Evolutionary conservation across 768 basidiomycete species (phyloP).

Genomic region (Auricularia sp.): DNA sequence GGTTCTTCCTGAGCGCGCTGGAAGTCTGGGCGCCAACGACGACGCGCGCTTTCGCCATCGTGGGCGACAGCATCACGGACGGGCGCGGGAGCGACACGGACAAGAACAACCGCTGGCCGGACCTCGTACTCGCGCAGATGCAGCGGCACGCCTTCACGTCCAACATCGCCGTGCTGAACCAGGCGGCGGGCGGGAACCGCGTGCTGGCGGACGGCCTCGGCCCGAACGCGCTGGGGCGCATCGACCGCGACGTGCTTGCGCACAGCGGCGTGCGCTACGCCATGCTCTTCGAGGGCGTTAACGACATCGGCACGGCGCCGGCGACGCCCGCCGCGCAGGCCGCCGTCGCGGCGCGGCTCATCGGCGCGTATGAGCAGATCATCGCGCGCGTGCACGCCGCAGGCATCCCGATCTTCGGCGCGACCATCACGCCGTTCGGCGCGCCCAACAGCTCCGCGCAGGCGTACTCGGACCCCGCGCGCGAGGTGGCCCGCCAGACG

Average conservation of each 20-base stretch:
- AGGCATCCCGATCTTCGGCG: conserved; percentile 36
- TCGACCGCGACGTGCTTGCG: conserved; percentile 41
- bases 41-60: conserved; percentile 27
- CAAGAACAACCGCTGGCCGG: conserved; percentile 43
- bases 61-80: conserved; percentile 46
- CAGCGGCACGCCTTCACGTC: conserved; percentile 24
- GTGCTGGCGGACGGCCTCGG: conserved; percentile 40
- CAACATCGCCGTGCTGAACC: conserved; percentile 35
- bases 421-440: conserved; percentile 42
- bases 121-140: conserved; percentile 34
- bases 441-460: conserved; percentile 22
- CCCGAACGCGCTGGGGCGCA: conserved; percentile 35
- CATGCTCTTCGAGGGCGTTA: conserved; percentile 45
- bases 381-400: conserved; percentile 30
- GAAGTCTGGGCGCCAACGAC: conserved; percentile 28
- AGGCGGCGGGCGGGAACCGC: conserved; percentile 44
- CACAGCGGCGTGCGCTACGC: conserved; percentile 36
- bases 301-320: conserved; percentile 38
- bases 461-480: conserved; percentile 28
- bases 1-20: conserved; percentile 34
- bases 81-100: conserved; percentile 37
- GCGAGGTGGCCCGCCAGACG: conserved; percentile 31
- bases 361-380: conserved; percentile 37
- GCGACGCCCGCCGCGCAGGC: conserved; percentile 26
- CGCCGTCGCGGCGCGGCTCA: conserved; percentile 29